Conservation (phyloP, 768 basidiomycete genomes). For the Auricularia sp. region DNA sequence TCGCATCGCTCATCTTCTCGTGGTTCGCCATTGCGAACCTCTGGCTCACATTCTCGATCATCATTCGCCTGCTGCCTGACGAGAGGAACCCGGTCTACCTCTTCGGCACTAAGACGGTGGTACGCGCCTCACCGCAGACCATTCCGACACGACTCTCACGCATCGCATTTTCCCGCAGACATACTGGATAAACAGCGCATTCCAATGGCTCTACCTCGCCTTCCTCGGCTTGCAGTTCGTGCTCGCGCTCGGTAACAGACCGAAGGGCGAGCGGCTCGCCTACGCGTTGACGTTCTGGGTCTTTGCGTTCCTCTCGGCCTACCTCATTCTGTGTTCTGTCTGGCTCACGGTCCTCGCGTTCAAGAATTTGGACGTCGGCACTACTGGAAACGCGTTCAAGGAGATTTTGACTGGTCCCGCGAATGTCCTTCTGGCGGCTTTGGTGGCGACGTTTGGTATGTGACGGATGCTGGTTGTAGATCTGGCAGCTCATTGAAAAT, state of each 20-base stretch:
- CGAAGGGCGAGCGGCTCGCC: constrained; percentile 74
- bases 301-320: constrained; percentile 50
- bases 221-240: constrained; percentile 80
- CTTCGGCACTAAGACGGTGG: constrained; percentile 64
- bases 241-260: constrained; percentile 68
- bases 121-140: constrained; percentile 29
- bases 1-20: constrained; percentile 76
- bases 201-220: constrained; percentile 82
- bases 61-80: constrained; percentile 73
- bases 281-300: constrained; percentile 47
- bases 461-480: not conserved
- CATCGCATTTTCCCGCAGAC: constrained; percentile 39
- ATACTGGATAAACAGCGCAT: constrained; percentile 72
- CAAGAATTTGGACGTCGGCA: constrained; percentile 26
- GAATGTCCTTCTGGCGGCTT: constrained; percentile 75
- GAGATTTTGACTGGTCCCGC: constrained; percentile 71
- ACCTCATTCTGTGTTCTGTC: constrained; percentile 44
- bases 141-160: not conserved
- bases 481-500: not conserved
- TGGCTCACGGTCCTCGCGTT: constrained; percentile 86
- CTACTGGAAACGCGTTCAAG: constrained; percentile 71
- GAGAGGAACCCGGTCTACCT: constrained; percentile 34
- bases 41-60: constrained; percentile 93
- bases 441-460: constrained; percentile 78
- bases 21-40: constrained; percentile 92